Evolutionary conservation across 306 rosid genomes (phyloP).

Genomic region (Hippophae tibetana): DNA sequence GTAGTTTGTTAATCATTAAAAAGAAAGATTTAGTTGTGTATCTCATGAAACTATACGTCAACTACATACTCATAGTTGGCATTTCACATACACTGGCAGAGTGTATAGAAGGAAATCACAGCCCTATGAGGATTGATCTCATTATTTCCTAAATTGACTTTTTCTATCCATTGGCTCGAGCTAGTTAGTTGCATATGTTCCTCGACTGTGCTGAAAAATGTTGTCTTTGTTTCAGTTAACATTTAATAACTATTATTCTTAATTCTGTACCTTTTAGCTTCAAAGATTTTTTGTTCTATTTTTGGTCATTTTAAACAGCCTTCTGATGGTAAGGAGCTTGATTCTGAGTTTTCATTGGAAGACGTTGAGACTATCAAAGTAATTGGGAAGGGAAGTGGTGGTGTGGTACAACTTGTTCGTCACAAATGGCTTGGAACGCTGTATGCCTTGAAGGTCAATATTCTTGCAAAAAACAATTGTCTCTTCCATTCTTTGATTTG

Average conservation of each 20-base stretch:
- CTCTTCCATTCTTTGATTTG: constrained; percentile 6
- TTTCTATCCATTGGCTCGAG: background rate
- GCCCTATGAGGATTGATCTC: constrained; percentile 5
- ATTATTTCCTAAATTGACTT: background rate
- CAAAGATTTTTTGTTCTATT: constrained; percentile 2
- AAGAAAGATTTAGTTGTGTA: no score
- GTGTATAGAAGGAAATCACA: no score
- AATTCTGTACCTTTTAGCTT: background rate
- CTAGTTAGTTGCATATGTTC: background rate
- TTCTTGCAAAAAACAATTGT: constrained; percentile 5
- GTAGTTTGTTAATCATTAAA: no score
- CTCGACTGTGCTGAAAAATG: background rate
- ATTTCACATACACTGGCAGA: no score
- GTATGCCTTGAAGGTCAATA: constrained; percentile 83
- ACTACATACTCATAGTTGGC: no score
- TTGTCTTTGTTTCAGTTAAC: background rate
- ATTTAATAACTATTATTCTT: background rate
- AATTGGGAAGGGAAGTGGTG: constrained; percentile 95
- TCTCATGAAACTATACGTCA: no score
- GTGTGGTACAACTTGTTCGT: constrained; percentile 93
- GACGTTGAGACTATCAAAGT: constrained; percentile 87
- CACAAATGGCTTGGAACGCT: constrained; percentile 88
- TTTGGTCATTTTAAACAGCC: constrained; percentile 39
- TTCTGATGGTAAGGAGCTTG: constrained; percentile 62
- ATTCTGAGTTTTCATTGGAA: constrained; percentile 62